Conservation (phyloP, 805 yeast species). For the Lachancea meyersii region DNA sequence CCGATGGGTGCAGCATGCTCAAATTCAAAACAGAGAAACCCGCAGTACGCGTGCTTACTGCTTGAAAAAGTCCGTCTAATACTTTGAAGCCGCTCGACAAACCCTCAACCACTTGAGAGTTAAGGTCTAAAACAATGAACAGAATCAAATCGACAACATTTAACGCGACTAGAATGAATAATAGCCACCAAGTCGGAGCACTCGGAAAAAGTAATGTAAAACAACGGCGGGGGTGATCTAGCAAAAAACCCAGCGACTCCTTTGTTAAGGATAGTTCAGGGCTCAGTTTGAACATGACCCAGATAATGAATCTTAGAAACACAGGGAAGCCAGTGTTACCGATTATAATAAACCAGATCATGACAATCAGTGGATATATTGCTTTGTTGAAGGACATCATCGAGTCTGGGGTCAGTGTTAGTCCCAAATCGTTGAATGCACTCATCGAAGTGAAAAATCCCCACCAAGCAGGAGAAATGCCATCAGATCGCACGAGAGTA, state of each 20-base stretch:
- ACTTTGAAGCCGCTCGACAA: constrained; percentile 64
- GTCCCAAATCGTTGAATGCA: constrained; percentile 79
- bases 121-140: constrained; percentile 71
- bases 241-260: constrained; percentile 77
- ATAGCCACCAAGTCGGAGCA: constrained; percentile 92
- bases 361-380: constrained; percentile 56
- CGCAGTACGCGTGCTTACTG: constrained; percentile 89
- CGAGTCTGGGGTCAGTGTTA: constrained; percentile 74
- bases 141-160: constrained; percentile 75
- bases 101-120: constrained; percentile 43
- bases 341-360: constrained; percentile 67
- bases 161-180: constrained; percentile 62
- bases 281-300: constrained; percentile 66
- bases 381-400: constrained; percentile 61
- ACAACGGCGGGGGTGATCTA: constrained; percentile 97
- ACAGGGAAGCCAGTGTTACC: constrained; percentile 97
- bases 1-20: constrained; percentile 73
- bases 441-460: constrained; percentile 78
- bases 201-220: constrained; percentile 88
- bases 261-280: constrained; percentile 55
- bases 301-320: constrained; percentile 69
- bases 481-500: constrained; percentile 43
- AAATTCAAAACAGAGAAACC: constrained; percentile 77
- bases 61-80: constrained; percentile 81
- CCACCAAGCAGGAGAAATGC: constrained; percentile 86